These are phyloP conservation scores for Rhodotorula glutinis DNA, from an alignment of 1,284 basidiomycete species.

Conservation along the genomic window DNA sequence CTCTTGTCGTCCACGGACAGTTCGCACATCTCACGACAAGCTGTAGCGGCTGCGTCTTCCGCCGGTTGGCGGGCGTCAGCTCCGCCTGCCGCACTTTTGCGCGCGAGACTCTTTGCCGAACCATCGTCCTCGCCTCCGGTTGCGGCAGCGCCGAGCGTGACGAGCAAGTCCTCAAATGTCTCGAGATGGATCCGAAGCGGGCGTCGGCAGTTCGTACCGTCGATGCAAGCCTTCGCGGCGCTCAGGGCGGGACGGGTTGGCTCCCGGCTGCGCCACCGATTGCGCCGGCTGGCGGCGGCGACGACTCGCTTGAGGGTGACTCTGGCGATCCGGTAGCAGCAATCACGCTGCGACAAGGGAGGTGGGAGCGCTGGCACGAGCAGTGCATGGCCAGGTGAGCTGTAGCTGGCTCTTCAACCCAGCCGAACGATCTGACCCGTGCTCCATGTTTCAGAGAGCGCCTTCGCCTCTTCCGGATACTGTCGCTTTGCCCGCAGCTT, in stretches of 20 bases:
- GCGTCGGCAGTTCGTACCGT: constrained; percentile 1
- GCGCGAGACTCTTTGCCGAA: constrained; percentile 4
- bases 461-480: constrained; percentile 10
- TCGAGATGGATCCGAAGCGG: not conserved
- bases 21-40: constrained; percentile 5
- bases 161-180: not conserved
- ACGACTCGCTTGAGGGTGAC: not conserved
- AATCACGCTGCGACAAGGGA: not conserved
- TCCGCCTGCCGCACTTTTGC: constrained; percentile 8
- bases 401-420: not conserved
- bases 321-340: not conserved
- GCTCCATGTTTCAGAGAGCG: constrained; percentile 25
- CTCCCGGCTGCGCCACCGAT: not conserved
- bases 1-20: constrained; percentile 21
- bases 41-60: constrained; percentile 25
- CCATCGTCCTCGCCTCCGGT: constrained; percentile 13
- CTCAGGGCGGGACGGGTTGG: not conserved
- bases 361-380: constrained; percentile 3
- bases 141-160: constrained; percentile 13
- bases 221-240: constrained; percentile 18
- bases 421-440: too few relatives aligned
- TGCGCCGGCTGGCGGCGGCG: not conserved
- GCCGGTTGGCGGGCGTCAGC: constrained; percentile 14
- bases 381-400: constrained; percentile 15
- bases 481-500: constrained; percentile 1